A percentile compares a stretch with the other conserved stretches of the same genome.
Evolutionary conservation across 257 asterid species (phyloP).

Genomic region (Eucommia ulmoides): DNA sequence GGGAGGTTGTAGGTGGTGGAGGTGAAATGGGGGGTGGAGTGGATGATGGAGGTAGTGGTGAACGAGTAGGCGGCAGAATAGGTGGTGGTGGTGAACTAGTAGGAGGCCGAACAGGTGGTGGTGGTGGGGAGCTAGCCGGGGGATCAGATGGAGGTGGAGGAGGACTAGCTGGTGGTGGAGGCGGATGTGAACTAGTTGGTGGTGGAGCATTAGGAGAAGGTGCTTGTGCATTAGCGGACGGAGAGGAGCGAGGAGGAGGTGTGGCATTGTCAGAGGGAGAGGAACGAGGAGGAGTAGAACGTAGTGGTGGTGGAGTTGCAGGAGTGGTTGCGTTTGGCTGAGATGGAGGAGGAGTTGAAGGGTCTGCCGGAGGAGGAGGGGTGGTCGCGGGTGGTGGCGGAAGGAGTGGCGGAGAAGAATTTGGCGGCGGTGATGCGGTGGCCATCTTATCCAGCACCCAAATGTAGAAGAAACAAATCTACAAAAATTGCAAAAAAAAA

Average conservation of each 20-base stretch:
- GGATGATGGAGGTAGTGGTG: neutral
- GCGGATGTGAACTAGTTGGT: conserved; percentile 28
- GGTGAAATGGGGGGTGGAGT: conserved; percentile 12
- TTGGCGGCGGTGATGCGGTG: conserved; percentile 21
- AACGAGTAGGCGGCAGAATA: conserved; percentile 2
- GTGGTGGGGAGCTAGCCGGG: conserved; percentile 9
- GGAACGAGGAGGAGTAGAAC: no score
- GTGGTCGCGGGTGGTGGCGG: conserved; percentile 17
- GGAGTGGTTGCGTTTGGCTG: conserved; percentile 3
- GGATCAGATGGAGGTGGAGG: conserved; percentile 30
- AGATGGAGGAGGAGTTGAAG: conserved; percentile 5
- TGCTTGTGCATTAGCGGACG: conserved; percentile 16
- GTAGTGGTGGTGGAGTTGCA: conserved; percentile 7
- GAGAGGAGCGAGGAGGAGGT: conserved; percentile 15
- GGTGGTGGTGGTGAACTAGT: conserved; percentile 16
- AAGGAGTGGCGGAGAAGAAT: conserved; percentile 15
- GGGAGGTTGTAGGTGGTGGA: conserved; percentile 9
- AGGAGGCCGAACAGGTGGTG: conserved; percentile 8
- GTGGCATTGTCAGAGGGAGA: conserved; percentile 2
- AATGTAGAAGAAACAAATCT: conserved; percentile 4
- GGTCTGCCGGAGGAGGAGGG: conserved; percentile 9
- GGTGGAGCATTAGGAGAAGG: conserved; percentile 1
- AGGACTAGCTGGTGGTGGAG: conserved; percentile 32
- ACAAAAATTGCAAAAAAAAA: neutral
- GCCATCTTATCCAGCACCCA: conserved; percentile 34